Evolutionary conservation across 2,329 filamentous ascomycete genomes (phyloP), one percentile per base, ranked within the genome.

Genomic region (Colletotrichum cordylinicola): DNA sequence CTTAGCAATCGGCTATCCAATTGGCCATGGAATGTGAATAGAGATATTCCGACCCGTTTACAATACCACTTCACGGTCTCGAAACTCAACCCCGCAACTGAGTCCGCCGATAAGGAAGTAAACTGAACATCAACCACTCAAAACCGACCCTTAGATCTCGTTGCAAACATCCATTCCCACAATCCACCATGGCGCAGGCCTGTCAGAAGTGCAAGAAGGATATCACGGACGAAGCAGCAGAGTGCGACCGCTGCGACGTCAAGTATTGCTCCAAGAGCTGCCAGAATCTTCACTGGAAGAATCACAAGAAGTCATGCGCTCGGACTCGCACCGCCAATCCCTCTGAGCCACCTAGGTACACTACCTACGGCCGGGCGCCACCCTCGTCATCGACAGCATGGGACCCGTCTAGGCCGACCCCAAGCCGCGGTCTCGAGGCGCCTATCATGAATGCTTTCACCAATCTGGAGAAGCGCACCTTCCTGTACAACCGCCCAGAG

Each of bases 261-360:
- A 29, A 69, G 31, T 91, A 91, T 81, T 92, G 90, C 84, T 88
- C 87, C 56, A 83, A 83, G 29, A 85, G 87, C 43, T 91, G 90
- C 82, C 87, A 91, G 79, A 88, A 87, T 77, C 79, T 81, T 2
- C 84, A 91, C 79, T 91, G 87, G 88, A 88, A 88, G 77, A 31
- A 18, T 4, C 89, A 91, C 80, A 88, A 88, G 78, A 85, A 85
- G 74, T 76, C 80, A 10, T 90, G 88, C 80, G 79, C 79, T 66
- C 64, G 16, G 37, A 39, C 68, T 13, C 68, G 60, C 39, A 29
- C n/a, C 52, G 12, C 16, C 16, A 6, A 33, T 24, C 48, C 70
- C 6, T 33, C 62, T 58, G 55, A 29, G 10, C 39, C 37, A 48
- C 37, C 16, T 66, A 24, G 16, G 6, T 8, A 58, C 24, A 58